Conservation (phyloP, 169 alveolate species). For the Blepharisma undulans region DNA sequence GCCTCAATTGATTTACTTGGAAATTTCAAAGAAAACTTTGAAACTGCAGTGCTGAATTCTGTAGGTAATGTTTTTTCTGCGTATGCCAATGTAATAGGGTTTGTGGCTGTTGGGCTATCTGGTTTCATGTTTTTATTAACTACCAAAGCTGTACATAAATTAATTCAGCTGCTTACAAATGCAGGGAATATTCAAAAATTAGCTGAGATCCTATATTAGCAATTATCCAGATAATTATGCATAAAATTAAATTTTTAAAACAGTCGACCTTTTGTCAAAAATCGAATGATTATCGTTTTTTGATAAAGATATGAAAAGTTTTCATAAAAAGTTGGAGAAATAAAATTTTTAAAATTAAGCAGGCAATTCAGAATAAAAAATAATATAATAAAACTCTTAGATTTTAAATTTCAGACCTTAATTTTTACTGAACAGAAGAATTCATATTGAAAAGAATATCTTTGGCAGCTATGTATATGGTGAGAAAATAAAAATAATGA, state of each 20-base stretch:
- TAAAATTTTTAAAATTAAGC: neutral
- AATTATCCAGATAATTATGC: neutral
- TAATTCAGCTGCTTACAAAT: neutral
- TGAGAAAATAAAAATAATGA: too few relatives aligned
- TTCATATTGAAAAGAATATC: neutral
- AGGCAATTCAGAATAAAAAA: neutral
- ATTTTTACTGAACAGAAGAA: neutral
- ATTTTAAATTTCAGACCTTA: too few relatives aligned
- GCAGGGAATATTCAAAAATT: neutral
- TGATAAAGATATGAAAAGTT: neutral
- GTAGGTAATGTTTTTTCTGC: neutral
- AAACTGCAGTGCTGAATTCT: neutral
- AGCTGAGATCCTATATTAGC: neutral
- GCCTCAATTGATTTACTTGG: neutral
- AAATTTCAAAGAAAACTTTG: neutral
- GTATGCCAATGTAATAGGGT: neutral
- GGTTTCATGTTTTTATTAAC: neutral
- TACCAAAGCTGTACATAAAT: neutral
- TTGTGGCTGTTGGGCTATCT: neutral
- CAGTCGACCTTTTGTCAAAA: neutral
- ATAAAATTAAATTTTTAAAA: too few relatives aligned
- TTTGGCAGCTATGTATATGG: too few relatives aligned
- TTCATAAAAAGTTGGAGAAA: neutral
- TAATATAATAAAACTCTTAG: neutral
- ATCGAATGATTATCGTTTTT: neutral